These are phyloP conservation scores for Perilla frutescens DNA, from an alignment of 257 asterid species.

Conservation along the genomic window DNA sequence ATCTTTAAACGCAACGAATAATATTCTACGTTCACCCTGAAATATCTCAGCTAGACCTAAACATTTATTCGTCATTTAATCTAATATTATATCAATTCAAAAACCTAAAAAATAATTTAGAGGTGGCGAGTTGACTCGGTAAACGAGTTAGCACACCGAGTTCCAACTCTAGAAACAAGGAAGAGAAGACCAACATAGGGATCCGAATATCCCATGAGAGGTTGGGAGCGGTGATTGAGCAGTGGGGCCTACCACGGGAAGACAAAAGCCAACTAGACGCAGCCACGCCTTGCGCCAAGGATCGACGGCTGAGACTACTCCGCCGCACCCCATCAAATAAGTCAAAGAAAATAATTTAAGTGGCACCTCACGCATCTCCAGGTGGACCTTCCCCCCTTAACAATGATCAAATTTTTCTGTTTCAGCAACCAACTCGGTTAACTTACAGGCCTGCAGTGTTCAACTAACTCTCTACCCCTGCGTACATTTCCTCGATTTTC, in stretches of 20 bases:
- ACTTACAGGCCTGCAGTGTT: constrained; percentile 5
- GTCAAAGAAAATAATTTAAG: constrained; percentile 38
- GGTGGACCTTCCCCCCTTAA: constrained; percentile 41
- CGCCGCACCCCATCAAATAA: constrained; percentile 54
- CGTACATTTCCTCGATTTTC: constrained; percentile 47
- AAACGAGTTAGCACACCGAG: constrained; percentile 28
- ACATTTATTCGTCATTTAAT: not conserved
- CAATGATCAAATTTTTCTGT: constrained; percentile 23
- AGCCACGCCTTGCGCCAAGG: constrained; percentile 52
- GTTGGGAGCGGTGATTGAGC: constrained; percentile 23
- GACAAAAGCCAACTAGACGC: constrained; percentile 41
- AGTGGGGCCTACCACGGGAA: constrained; percentile 39
- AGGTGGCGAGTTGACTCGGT: constrained; percentile 27
- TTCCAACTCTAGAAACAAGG: constrained; percentile 3
- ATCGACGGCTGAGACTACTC: constrained; percentile 47
- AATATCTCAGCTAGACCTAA: not conserved
- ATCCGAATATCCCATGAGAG: constrained; percentile 44
- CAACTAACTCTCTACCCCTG: constrained; percentile 24
- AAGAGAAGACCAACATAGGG: constrained; percentile 38
- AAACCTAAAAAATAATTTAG: not conserved
- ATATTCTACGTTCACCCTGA: not conserved
- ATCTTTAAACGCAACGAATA: not conserved
- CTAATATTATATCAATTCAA: not conserved
- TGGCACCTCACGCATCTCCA: constrained; percentile 59
- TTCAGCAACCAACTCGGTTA: constrained; percentile 37